Base-by-base conservation (phyloP, 148 eudicot genomes). In the Rhododendron henanense region DNA sequence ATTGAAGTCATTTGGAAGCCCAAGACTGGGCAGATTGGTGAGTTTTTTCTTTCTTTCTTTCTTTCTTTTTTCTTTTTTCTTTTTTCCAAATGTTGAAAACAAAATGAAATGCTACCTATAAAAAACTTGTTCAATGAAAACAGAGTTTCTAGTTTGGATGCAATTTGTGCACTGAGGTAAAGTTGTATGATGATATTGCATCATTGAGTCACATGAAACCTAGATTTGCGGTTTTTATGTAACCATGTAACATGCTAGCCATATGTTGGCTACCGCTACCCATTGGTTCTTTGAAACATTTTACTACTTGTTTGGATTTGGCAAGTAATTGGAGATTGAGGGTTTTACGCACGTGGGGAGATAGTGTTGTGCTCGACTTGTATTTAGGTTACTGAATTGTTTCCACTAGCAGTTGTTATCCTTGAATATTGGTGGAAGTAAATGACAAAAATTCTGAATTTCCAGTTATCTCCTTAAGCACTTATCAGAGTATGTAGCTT, bases 1-100 rank as follows among this genome's bases (percentile, higher is more conserved):
- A 84, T 96, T 87, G 98, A 95, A 91, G 97, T 96, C 53, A 90
- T 92, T 89, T 95, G 98, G 99, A 96, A 96, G 94, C 94, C 96
- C 10, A 96, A 95, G 89, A 93, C 96, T 0, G 97, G 99, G 79
- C 98, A 94, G 90, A 89, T 89, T 87, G 98, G 99, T 96, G 86
- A 88, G 91, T 19, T 39, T 28, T 53, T 33, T 4, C 35, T 19
- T 45, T 47, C 50, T 45, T 45, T 47, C 50, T 45, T 45, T 45
- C 47, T 11, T 67, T 4, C 6, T 28, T 44, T 35, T 10, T 13
- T 33, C 21, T 33, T 1, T 69, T 33, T 19, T 14, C 47, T 33
- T 1, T 69, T 33, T 19, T 14, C 47, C 1, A 0, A 16, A 37
- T 16, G 16, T 16, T 45, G 47, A 16, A 18, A 23, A 6, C 63